These are phyloP conservation scores for Botrytis byssoidea DNA, from an alignment of 2,329 filamentous ascomycete species.

Conservation along the genomic window DNA sequence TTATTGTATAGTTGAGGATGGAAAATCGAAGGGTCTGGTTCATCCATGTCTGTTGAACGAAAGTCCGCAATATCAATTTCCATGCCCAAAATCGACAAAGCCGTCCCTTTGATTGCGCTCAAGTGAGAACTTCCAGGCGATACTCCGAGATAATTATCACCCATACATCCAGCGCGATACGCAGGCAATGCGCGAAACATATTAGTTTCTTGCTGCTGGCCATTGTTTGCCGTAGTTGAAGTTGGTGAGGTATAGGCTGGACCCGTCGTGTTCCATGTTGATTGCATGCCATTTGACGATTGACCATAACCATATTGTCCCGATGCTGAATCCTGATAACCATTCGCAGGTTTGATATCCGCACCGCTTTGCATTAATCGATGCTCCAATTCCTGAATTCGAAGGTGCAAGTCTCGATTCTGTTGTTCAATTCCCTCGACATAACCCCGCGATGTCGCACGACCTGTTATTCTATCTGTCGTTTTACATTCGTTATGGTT, in stretches of 20 bases:
- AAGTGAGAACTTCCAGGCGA: conserved; percentile 59
- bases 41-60: conserved; percentile 63
- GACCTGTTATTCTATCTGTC: conserved; percentile 82
- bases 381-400: conserved; percentile 66
- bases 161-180: conserved; percentile 41
- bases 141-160: conserved; percentile 66
- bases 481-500: conserved; percentile 75
- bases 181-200: conserved; percentile 31
- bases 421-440: conserved; percentile 73
- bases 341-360: conserved; percentile 48
- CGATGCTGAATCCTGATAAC: conserved; percentile 23
- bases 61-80: conserved; percentile 77
- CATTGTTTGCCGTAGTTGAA: neutral
- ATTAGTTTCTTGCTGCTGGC: conserved; percentile 30
- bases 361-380: conserved; percentile 60
- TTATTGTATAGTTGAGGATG: conserved; percentile 60
- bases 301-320: conserved; percentile 20
- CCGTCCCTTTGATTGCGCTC: conserved; percentile 73
- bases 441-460: conserved; percentile 75
- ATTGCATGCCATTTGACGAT: conserved; percentile 14
- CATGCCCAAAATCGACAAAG: conserved; percentile 74
- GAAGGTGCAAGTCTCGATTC: conserved; percentile 63
- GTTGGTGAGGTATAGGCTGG: conserved; percentile 22
- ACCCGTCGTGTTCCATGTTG: conserved; percentile 27
- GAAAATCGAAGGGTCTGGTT: conserved; percentile 48